phyloP scores from a whole-genome alignment of 768 basidiomycete species.

The Tricholomella constricta region DNA sequence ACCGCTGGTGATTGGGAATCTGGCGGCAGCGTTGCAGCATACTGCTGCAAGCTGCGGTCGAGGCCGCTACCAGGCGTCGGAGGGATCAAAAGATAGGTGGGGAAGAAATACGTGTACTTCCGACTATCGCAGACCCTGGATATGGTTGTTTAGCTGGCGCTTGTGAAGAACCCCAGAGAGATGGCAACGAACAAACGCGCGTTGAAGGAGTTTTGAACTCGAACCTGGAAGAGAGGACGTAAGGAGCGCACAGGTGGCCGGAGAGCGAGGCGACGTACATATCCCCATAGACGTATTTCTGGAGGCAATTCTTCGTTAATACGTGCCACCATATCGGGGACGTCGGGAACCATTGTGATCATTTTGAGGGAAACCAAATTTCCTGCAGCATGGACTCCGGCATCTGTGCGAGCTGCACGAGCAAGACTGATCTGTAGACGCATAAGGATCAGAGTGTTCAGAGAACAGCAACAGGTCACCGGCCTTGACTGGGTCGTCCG shows the following conservation, averaged over 20 bases:
- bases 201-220: constrained; percentile 82
- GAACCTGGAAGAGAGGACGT: constrained; percentile 39
- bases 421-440: constrained; percentile 71
- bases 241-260: background rate
- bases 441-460: background rate
- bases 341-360: constrained; percentile 75
- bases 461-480: background rate
- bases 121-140: constrained; percentile 88
- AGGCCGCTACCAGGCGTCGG: constrained; percentile 78
- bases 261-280: constrained; percentile 46
- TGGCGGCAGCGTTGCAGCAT: constrained; percentile 29
- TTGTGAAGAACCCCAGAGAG: background rate
- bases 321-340: constrained; percentile 65
- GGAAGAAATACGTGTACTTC: constrained; percentile 97
- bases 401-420: constrained; percentile 93
- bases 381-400: constrained; percentile 96
- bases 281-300: constrained; percentile 92
- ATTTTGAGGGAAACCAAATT: constrained; percentile 93
- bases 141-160: constrained; percentile 13
- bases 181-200: constrained; percentile 59
- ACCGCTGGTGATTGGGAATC: constrained; percentile 15
- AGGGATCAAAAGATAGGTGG: constrained; percentile 89
- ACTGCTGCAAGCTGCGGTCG: constrained; percentile 41
- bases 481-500: constrained; percentile 88
- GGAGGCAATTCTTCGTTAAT: constrained; percentile 90